Percentiles rank a stretch among this genome's conserved stretches.
Evolutionary conservation across 2,329 filamentous ascomycete genomes (phyloP).

Genomic region (Teratosphaeriaceae sp.): DNA sequence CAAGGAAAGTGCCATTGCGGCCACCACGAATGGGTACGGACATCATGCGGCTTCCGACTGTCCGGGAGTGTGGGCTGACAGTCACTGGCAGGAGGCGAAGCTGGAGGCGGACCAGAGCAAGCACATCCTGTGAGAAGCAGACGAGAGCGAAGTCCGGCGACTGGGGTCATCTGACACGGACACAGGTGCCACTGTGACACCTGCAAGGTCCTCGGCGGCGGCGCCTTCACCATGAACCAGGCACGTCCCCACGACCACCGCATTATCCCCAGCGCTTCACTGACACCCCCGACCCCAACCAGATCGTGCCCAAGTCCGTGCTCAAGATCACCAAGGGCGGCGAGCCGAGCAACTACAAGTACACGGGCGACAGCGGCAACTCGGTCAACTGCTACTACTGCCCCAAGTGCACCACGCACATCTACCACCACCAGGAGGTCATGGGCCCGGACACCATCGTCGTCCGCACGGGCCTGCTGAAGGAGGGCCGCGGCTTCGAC

Average conservation of each 20-base stretch:
- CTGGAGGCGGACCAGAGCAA: slow-evolving; percentile 40
- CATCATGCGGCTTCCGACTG: no score
- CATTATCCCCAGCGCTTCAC: not conserved
- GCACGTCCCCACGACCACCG: not conserved
- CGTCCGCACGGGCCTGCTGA: slow-evolving; percentile 44
- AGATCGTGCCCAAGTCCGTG: slow-evolving; percentile 44
- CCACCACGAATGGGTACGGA: slow-evolving; percentile 39
- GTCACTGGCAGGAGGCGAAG: slow-evolving; percentile 31
- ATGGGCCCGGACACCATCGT: slow-evolving; percentile 47
- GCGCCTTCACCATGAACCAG: slow-evolving; percentile 43
- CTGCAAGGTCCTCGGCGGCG: slow-evolving; percentile 48
- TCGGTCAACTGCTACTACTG: slow-evolving; percentile 53
- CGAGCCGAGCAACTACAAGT: slow-evolving; percentile 46
- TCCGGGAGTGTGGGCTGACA: no score
- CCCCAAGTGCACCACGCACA: slow-evolving; percentile 49
- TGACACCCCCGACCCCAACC: no score
- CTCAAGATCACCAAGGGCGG: slow-evolving; percentile 48
- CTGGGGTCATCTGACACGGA: no score
- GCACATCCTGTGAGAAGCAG: slow-evolving; percentile 34
- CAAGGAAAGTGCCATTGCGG: slow-evolving; percentile 50
- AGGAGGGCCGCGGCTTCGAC: slow-evolving; percentile 40
- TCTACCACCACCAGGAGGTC: slow-evolving; percentile 50
- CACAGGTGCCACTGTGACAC: slow-evolving; percentile 50
- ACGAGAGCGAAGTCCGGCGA: not conserved
- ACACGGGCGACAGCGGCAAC: slow-evolving; percentile 49